These are phyloP conservation scores for Scleroderma citrinum DNA, from an alignment of 768 basidiomycete species.

Conservation along the genomic window DNA sequence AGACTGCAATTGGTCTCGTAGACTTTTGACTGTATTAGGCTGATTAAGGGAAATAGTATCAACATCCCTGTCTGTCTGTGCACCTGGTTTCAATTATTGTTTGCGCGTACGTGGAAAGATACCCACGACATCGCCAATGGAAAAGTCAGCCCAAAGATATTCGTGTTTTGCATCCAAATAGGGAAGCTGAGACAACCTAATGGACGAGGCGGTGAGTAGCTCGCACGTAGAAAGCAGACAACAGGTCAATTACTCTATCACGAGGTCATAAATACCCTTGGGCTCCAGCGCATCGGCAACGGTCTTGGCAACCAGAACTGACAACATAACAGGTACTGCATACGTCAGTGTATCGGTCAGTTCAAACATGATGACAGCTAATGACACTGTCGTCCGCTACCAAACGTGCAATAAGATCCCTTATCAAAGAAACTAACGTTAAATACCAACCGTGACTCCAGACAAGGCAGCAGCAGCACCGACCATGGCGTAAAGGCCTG, in stretches of 20 bases:
- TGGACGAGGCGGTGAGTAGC: conserved; percentile 1
- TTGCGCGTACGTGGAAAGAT: background rate
- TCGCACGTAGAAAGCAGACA: background rate
- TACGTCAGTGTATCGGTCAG: conserved; percentile 91
- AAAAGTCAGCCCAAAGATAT: conserved; percentile 76
- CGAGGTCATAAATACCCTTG: conserved; percentile 95
- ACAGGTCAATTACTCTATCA: conserved; percentile 59
- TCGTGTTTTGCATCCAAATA: conserved; percentile 90
- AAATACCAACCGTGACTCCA: conserved; percentile 77
- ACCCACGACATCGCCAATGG: conserved; percentile 75
- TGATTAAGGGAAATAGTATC: conserved; percentile 68
- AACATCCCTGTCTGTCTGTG: conserved; percentile 59
- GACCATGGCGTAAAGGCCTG: conserved; percentile 93
- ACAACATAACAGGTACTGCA: conserved; percentile 83
- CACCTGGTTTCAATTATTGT: background rate
- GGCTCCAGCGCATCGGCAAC: conserved; percentile 39
- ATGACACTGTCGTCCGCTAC: conserved; percentile 82
- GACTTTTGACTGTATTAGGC: conserved; percentile 68
- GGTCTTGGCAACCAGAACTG: conserved; percentile 59
- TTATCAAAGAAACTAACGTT: background rate
- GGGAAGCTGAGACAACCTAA: conserved; percentile 77
- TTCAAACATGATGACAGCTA: conserved; percentile 96
- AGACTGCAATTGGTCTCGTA: conserved; percentile 63
- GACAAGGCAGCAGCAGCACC: conserved; percentile 92
- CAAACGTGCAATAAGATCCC: conserved; percentile 6